Evolutionary conservation across 345 rosid species (phyloP).

Genomic region (Salix arbutifolia): DNA sequence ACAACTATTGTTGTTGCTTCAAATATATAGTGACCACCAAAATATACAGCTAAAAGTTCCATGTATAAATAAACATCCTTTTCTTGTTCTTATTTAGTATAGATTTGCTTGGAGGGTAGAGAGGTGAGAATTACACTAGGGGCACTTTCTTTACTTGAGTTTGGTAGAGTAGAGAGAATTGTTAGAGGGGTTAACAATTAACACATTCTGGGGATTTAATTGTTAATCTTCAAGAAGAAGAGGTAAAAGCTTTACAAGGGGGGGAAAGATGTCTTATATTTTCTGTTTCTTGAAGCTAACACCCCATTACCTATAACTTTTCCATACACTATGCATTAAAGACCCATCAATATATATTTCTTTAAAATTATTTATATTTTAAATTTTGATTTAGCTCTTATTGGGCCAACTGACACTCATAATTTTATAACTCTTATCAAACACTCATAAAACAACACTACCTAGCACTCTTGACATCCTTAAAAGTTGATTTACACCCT

Average conservation of each 20-base stretch:
- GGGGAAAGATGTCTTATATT: background rate
- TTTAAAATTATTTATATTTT: background rate
- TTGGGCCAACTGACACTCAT: background rate
- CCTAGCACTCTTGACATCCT: background rate
- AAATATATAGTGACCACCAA: background rate
- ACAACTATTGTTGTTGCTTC: background rate
- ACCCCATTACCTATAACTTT: background rate
- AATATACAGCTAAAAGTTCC: background rate
- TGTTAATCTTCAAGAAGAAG: background rate
- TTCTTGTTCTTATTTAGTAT: background rate
- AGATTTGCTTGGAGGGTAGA: background rate
- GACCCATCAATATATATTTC: background rate
- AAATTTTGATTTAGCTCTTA: background rate
- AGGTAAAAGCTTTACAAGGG: background rate
- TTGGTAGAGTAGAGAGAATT: background rate
- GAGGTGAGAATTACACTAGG: background rate
- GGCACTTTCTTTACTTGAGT: background rate
- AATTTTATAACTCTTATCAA: background rate
- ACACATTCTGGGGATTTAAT: too few relatives aligned
- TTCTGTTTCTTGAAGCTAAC: background rate
- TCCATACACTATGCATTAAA: background rate
- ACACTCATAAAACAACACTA: background rate
- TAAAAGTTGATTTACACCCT: background rate
- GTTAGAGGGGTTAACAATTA: too few relatives aligned
- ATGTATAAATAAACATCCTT: background rate